These are phyloP conservation scores for Cladophialophora yegresii DNA, from an alignment of 2,329 filamentous ascomycete species.

Conservation along the genomic window DNA sequence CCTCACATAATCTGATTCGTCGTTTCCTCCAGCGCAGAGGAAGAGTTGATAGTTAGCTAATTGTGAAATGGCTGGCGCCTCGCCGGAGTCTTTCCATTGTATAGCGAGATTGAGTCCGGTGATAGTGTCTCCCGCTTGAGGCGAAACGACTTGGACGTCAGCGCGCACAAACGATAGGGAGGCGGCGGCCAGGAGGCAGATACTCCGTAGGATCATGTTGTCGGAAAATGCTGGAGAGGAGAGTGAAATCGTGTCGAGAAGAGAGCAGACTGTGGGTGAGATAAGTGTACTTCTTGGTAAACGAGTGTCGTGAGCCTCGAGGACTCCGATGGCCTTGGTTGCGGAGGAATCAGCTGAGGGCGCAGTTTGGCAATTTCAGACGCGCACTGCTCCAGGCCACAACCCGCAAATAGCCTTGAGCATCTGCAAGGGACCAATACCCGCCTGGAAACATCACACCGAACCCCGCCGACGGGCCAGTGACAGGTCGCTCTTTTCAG, in stretches of 20 bases:
- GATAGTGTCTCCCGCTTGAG: constrained; percentile 55
- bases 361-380: constrained; percentile 21
- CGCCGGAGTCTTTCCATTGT: constrained; percentile 59
- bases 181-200: constrained; percentile 22
- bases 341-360: constrained; percentile 10
- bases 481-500: constrained; percentile 9
- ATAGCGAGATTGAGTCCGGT: constrained; percentile 56
- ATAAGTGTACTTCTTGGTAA: neutral
- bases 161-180: constrained; percentile 45
- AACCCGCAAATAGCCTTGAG: constrained; percentile 1
- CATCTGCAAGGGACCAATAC: constrained; percentile 13
- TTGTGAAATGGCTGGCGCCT: constrained; percentile 52
- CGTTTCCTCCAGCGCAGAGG: constrained; percentile 63
- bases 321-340: constrained; percentile 7
- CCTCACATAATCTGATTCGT: constrained; percentile 50
- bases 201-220: constrained; percentile 31
- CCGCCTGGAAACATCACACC: neutral
- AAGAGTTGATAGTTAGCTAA: constrained; percentile 60
- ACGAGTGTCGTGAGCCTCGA: constrained; percentile 10
- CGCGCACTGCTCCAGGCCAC: constrained; percentile 2
- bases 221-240: neutral
- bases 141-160: constrained; percentile 57
- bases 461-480: constrained; percentile 10
- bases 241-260: neutral
- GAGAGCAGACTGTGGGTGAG: neutral